These are phyloP conservation scores for Acacia acuminata DNA, from an alignment of 306 rosid genomes.

Conservation along the genomic window DNA sequence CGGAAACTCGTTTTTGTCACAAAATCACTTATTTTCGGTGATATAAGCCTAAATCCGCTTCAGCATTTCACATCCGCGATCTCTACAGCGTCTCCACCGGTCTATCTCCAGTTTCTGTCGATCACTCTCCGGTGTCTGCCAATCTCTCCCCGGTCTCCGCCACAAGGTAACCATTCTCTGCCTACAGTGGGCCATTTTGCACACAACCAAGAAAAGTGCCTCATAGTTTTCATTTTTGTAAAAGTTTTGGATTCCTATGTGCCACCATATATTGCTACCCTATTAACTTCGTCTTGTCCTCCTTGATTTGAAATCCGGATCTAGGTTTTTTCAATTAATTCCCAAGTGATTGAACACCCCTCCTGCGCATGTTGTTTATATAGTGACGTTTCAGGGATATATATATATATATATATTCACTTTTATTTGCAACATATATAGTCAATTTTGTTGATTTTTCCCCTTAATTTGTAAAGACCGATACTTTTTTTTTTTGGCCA, in stretches of 20 bases:
- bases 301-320: constrained; percentile 18
- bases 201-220: constrained; percentile 49
- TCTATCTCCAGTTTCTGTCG: too few species aligned
- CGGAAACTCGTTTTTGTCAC: too few species aligned
- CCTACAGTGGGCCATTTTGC: constrained; percentile 57
- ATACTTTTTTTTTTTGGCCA: not conserved
- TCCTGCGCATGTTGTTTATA: not conserved
- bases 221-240: constrained; percentile 29
- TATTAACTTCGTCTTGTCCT: not conserved
- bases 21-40: too few species aligned
- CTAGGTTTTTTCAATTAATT: constrained; percentile 28
- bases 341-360: constrained; percentile 27
- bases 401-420: too few species aligned
- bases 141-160: too few species aligned
- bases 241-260: constrained; percentile 91
- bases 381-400: too few species aligned
- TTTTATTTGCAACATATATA: too few species aligned
- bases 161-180: too few species aligned
- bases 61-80: too few species aligned
- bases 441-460: not conserved
- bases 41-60: too few species aligned
- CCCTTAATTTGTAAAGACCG: not conserved
- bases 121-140: too few species aligned
- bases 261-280: constrained; percentile 22
- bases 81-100: too few species aligned